A percentile compares a stretch with the other conserved stretches of the same genome.
Conservation (phyloP, 139 green algal species). For the Coelastrella sp. region DNA sequence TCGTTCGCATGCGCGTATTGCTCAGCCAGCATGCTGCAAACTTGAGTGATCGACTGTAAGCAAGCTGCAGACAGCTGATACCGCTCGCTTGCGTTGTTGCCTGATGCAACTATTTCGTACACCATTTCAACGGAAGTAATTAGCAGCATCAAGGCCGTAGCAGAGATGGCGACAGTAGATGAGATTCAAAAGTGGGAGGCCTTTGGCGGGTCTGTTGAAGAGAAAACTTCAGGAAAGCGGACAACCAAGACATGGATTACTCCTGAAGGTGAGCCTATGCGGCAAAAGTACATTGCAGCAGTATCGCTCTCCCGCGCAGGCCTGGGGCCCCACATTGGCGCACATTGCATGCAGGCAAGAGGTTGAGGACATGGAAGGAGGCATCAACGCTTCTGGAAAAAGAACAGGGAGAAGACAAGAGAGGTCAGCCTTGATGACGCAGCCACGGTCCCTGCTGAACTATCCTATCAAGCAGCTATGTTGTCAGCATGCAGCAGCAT, state of each 20-base stretch:
- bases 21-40: no score
- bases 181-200: background rate
- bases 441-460: no score
- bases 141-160: background rate
- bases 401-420: background rate
- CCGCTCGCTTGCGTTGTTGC: no score
- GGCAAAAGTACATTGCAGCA: background rate
- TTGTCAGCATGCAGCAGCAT: background rate
- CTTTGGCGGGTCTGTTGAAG: slow-evolving; percentile 8
- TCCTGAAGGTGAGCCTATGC: background rate
- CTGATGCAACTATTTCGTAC: background rate
- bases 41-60: no score
- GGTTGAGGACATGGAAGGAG: slow-evolving; percentile 61
- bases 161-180: background rate
- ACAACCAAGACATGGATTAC: slow-evolving; percentile 22
- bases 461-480: no score
- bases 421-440: background rate
- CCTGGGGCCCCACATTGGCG: background rate
- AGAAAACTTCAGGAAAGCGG: slow-evolving; percentile 23
- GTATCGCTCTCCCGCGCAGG: background rate
- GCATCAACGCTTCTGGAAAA: slow-evolving; percentile 46
- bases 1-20: no score
- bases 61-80: no score
- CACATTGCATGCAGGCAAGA: slow-evolving; percentile 46
- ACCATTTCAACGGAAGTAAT: no score